phyloP scores from a whole-genome alignment of 495 filamentous ascomycete species.

The Lasiosphaeria miniovina region DNA sequence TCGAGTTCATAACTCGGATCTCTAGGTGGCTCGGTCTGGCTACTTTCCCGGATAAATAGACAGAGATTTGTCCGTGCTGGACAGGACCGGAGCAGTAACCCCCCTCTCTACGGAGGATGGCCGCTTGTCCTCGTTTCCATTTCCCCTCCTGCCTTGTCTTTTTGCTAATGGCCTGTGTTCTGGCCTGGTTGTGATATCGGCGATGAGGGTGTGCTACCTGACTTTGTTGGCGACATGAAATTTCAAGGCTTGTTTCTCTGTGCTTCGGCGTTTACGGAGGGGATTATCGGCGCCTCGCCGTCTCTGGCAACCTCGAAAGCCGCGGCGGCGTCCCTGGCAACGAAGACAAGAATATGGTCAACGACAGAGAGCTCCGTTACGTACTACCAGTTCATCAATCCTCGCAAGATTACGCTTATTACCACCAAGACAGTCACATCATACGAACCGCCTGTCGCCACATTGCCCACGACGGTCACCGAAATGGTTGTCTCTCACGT shows the following conservation, averaged over 20 bases:
- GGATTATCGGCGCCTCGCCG: background rate
- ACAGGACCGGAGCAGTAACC: background rate
- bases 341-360: slow-evolving; percentile 8
- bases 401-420: slow-evolving; percentile 1
- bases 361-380: slow-evolving; percentile 2
- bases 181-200: background rate
- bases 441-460: slow-evolving; percentile 6
- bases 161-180: background rate
- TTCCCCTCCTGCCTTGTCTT: background rate
- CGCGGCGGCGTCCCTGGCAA: background rate
- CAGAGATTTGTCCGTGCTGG: background rate
- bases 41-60: background rate
- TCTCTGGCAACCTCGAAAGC: background rate
- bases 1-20: too few relatives aligned
- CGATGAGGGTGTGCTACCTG: background rate
- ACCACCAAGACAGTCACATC: slow-evolving; percentile 15
- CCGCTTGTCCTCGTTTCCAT: background rate
- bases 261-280: background rate
- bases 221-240: background rate
- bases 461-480: slow-evolving; percentile 12
- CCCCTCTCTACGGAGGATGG: background rate
- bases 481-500: slow-evolving; percentile 7
- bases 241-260: background rate
- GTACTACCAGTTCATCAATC: slow-evolving; percentile 10
- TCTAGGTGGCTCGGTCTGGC: background rate